Conservation (phyloP, 2,329 filamentous ascomycete genomes). For the Furcasterigmium sp. region DNA sequence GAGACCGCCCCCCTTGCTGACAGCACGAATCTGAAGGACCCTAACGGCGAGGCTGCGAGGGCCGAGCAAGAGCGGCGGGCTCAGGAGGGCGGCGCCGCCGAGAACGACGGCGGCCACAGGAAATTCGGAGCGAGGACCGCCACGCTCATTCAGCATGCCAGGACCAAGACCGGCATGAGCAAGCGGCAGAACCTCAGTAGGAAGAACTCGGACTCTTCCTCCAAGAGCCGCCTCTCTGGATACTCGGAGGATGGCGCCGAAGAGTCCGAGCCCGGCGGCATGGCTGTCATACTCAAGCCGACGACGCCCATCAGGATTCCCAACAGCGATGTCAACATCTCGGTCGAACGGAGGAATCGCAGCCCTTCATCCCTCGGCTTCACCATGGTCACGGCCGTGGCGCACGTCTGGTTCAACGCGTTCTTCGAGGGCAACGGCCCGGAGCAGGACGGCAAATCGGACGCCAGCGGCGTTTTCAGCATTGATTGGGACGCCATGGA, state of each 20-base stretch:
- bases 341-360: conserved; percentile 80
- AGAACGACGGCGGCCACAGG: conserved; percentile 5
- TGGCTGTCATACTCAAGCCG: conserved; percentile 75
- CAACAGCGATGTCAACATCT: conserved; percentile 83
- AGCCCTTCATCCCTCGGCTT: conserved; percentile 71
- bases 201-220: conserved; percentile 2
- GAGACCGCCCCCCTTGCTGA: conserved; percentile 16
- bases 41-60: conserved; percentile 3
- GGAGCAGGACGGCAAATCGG: conserved; percentile 59
- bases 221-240: conserved; percentile 4
- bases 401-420: conserved; percentile 95
- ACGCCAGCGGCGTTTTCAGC: conserved; percentile 59
- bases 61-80: not conserved
- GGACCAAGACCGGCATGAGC: not conserved
- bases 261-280: conserved; percentile 50
- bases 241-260: conserved; percentile 1
- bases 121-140: conserved; percentile 13
- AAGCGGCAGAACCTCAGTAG: conserved; percentile 2
- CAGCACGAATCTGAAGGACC: conserved; percentile 11
- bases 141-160: conserved; percentile 22
- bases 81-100: not conserved
- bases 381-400: conserved; percentile 87
- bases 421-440: conserved; percentile 84
- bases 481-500: conserved; percentile 70
- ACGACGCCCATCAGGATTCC: conserved; percentile 62